These are phyloP conservation scores for Calonectria multiphialidica DNA, from an alignment of 2,329 filamentous ascomycete species.

Conservation along the genomic window DNA sequence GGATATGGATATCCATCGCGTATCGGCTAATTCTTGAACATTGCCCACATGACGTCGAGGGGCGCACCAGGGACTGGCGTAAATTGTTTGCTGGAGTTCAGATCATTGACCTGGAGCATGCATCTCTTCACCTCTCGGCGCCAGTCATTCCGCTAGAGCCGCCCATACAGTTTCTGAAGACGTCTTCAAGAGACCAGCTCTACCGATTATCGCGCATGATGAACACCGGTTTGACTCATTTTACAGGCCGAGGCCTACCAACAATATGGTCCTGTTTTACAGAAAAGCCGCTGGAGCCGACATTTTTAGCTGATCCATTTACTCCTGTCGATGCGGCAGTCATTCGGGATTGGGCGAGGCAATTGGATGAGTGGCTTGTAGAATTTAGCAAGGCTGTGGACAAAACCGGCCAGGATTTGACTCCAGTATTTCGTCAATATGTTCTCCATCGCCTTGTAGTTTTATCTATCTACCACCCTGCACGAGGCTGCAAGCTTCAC, in stretches of 20 bases:
- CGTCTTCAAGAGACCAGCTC: constrained; percentile 53
- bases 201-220: constrained; percentile 58
- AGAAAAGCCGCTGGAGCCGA: neutral
- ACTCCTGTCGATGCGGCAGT: constrained; percentile 13
- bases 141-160: constrained; percentile 55
- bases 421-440: constrained; percentile 13
- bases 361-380: constrained; percentile 18
- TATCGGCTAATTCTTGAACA: constrained; percentile 56
- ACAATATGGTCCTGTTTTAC: constrained; percentile 57
- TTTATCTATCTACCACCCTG: constrained; percentile 16
- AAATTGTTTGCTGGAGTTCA: constrained; percentile 51
- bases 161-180: constrained; percentile 51
- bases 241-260: constrained; percentile 55
- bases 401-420: neutral
- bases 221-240: constrained; percentile 56
- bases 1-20: constrained; percentile 57
- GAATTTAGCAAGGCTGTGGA: constrained; percentile 9
- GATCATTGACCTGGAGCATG: constrained; percentile 59
- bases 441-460: constrained; percentile 12
- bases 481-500: constrained; percentile 11
- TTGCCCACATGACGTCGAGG: constrained; percentile 53
- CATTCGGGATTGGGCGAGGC: constrained; percentile 19
- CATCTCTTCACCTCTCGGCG: constrained; percentile 55
- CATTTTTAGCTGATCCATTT: neutral
- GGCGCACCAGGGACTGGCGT: constrained; percentile 54